Evolutionary conservation across 768 basidiomycete genomes (phyloP), one percentile per base, ranked within the genome.

Genomic region (Phanerodontia chrysosporium): DNA sequence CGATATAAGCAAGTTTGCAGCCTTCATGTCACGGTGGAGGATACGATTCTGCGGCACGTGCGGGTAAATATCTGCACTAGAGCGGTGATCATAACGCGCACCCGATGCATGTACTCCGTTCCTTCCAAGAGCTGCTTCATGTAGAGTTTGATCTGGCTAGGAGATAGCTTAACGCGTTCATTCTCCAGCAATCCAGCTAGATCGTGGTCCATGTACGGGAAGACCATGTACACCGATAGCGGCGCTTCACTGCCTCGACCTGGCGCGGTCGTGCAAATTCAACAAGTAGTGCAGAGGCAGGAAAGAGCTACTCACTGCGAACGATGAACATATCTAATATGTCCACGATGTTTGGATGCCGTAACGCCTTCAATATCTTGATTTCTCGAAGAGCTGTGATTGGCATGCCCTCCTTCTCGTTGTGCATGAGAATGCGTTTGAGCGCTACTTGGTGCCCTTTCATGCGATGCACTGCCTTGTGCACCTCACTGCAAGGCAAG

Each of bases 121-220:
- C 97, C 97, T 71, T 95, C 90, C n/a, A 98, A 78, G 27, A 98
- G 81, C 70, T 99, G 97, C 72, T 87, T 89, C 86, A 96, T 92
- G 72, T 98, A 96, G 28, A 96, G 76, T 75, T 98, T 99, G 74
- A 98, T 95, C 61, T 94, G 86, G 65, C 88, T 88, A 8, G 87
- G 85, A 51, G 83, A 82, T 3, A 96, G 76, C 65, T 88, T 87
- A 59, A 95, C 95, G 27, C 89, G 83, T 60, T 91, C 88, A 68
- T 98, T 98, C 72, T 95, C 92, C 60, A 99, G 75, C 39, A 98
- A 72, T 2, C 97, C 97, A 1, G 96, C 94, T 12, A 99, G 83
- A 73, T 99, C 97, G 67, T 99, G 96, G 67, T 98, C 97, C 97
- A 98, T 98, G 74, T 98, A 99, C 0, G 97, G 97, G 68, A 98